A percentile compares a stretch with the other conserved stretches of the same genome.
Conservation (phyloP, 495 filamentous ascomycete species). For the Podospora tetraspora region DNA sequence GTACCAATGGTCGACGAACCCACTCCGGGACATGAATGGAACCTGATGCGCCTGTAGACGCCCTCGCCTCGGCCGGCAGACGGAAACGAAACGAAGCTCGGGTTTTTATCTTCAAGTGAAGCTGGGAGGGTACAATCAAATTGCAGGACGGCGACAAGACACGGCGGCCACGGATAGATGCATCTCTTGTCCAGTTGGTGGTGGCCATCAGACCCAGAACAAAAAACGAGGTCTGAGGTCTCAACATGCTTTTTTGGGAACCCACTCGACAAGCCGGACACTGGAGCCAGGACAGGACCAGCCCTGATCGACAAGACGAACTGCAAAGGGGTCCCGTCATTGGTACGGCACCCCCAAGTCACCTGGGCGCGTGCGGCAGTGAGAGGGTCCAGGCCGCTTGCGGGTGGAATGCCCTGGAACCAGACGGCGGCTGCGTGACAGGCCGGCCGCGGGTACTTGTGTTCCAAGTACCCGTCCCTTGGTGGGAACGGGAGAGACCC, state of each 20-base stretch:
- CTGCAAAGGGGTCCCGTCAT: neutral
- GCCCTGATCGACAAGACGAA: constrained; percentile 22
- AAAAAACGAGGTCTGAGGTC: neutral
- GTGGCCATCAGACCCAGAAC: neutral
- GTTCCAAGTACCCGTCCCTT: constrained; percentile 15
- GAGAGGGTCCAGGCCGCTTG: neutral
- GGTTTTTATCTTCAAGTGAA: constrained; percentile 2
- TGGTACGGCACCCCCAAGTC: constrained; percentile 9
- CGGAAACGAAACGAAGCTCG: neutral
- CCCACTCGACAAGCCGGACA: neutral
- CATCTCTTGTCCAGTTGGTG: too few relatives aligned
- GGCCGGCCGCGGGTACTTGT: constrained; percentile 26
- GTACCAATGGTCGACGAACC: constrained; percentile 18
- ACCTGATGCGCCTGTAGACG: constrained; percentile 8
- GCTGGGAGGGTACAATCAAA: constrained; percentile 2
- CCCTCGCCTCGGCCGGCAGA: constrained; percentile 7
- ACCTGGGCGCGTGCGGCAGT: constrained; percentile 13
- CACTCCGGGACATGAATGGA: constrained; percentile 10
- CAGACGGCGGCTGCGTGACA: constrained; percentile 4
- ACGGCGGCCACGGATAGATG: neutral
- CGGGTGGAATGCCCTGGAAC: constrained; percentile 2
- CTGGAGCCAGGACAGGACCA: neutral
- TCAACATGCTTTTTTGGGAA: neutral
- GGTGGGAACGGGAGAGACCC: constrained; percentile 14
- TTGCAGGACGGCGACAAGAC: constrained; percentile 6